Conservation (phyloP, 176 grass and related monocot species). For the Metroxylon sagu region DNA sequence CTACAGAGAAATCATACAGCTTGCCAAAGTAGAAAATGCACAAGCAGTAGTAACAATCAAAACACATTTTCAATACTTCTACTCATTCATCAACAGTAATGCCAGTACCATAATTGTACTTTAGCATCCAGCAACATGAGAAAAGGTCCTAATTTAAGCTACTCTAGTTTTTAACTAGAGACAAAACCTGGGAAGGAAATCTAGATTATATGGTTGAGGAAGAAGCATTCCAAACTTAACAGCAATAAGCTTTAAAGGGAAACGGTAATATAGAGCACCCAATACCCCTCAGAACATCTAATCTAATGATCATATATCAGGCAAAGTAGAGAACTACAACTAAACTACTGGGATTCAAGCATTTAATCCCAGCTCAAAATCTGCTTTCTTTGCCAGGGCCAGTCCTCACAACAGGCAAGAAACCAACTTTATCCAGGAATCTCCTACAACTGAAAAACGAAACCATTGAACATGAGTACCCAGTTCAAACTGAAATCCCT, state of each 20-base stretch:
- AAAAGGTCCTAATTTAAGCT: background rate
- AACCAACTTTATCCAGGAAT: too few relatives aligned
- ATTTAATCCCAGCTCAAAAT: slow-evolving; percentile 11
- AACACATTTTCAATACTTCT: background rate
- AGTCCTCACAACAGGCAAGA: background rate
- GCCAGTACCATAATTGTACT: slow-evolving; percentile 7
- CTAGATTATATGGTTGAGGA: background rate
- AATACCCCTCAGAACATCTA: slow-evolving; percentile 13
- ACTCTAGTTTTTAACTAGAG: slow-evolving; percentile 22
- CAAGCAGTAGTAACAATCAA: too few relatives aligned
- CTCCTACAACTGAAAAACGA: slow-evolving; percentile 14
- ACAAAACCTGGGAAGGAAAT: background rate
- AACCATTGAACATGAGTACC: slow-evolving; percentile 1
- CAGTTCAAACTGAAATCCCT: background rate
- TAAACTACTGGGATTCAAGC: slow-evolving; percentile 22
- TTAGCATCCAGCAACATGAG: background rate
- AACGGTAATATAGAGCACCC: slow-evolving; percentile 9
- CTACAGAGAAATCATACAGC: too few relatives aligned
- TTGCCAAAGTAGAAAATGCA: too few relatives aligned
- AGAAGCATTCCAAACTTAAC: slow-evolving; percentile 8
- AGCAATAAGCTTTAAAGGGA: background rate
- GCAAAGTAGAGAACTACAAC: slow-evolving; percentile 14
- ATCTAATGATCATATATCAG: slow-evolving; percentile 17
- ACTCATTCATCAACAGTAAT: background rate
- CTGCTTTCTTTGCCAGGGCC: background rate